phyloP scores from a whole-genome alignment of 441 rosid genomes.

The Mallotus japonicus region DNA sequence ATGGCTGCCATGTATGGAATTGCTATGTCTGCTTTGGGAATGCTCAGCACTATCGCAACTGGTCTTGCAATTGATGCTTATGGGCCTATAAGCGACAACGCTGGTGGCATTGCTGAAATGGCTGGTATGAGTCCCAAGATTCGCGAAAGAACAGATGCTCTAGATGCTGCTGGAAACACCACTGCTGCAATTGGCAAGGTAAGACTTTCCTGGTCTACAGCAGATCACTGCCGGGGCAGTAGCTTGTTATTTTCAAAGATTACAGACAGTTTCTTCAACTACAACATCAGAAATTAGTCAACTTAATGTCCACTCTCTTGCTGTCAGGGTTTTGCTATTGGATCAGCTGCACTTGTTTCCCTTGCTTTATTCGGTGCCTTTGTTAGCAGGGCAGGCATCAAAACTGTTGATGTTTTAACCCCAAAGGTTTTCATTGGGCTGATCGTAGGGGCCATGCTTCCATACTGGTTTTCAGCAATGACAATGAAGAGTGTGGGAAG shows the following conservation, averaged over 20 bases:
- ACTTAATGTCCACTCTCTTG: neutral
- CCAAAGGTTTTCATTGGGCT: constrained; percentile 65
- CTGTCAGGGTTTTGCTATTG: constrained; percentile 66
- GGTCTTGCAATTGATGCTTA: constrained; percentile 68
- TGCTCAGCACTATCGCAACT: constrained; percentile 69
- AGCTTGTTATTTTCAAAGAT: neutral
- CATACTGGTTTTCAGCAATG: constrained; percentile 75
- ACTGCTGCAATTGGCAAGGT: constrained; percentile 81
- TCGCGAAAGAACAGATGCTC: constrained; percentile 57
- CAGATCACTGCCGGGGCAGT: neutral
- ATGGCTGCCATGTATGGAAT: constrained; percentile 69
- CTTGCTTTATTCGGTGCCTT: constrained; percentile 69
- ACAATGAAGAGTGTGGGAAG: constrained; percentile 80
- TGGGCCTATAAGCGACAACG: constrained; percentile 69
- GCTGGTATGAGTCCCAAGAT: constrained; percentile 64
- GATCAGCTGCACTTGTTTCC: constrained; percentile 65
- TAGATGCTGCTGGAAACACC: constrained; percentile 72
- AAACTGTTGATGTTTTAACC: constrained; percentile 55
- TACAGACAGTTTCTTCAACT: neutral
- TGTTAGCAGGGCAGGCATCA: constrained; percentile 58
- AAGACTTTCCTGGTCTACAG: neutral
- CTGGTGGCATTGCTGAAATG: constrained; percentile 72
- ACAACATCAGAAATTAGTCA: neutral
- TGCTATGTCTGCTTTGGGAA: constrained; percentile 62
- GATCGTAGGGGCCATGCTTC: constrained; percentile 67